These are phyloP conservation scores for Ophioceras dolichostomum DNA, from an alignment of 2,329 filamentous ascomycete genomes.

Conservation along the genomic window DNA sequence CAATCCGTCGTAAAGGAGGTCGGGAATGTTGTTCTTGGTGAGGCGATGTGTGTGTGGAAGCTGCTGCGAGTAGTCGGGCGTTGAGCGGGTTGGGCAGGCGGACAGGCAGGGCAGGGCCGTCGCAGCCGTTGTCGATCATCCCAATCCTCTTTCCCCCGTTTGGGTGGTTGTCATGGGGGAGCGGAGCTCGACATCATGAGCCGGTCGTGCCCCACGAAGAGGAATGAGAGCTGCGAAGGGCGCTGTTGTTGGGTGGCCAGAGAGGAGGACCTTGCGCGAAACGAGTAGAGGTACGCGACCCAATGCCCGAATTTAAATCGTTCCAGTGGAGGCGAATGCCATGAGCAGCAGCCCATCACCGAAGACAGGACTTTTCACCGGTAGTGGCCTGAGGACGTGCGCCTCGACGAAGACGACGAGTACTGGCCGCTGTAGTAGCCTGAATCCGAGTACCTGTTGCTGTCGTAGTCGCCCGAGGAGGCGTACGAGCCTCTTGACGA, in stretches of 20 bases:
- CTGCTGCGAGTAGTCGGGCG: too few relatives aligned
- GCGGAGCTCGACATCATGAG: slow-evolving; percentile 26
- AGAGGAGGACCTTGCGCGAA: slow-evolving; percentile 21
- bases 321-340: slow-evolving; percentile 26
- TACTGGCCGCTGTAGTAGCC: slow-evolving; percentile 37
- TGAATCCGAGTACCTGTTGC: slow-evolving; percentile 37
- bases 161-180: slow-evolving; percentile 11
- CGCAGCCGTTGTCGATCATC: too few relatives aligned
- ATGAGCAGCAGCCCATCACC: slow-evolving; percentile 29
- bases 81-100: too few relatives aligned
- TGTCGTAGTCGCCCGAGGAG: slow-evolving; percentile 16
- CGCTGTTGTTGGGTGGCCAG: slow-evolving; percentile 21
- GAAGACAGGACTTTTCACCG: slow-evolving; percentile 43
- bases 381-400: slow-evolving; percentile 25
- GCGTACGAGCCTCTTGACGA: slow-evolving; percentile 24
- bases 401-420: slow-evolving; percentile 29
- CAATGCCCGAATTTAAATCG: slow-evolving; percentile 31
- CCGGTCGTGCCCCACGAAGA: slow-evolving; percentile 32
- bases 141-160: too few relatives aligned
- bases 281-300: slow-evolving; percentile 36
- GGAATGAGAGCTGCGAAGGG: slow-evolving; percentile 35
- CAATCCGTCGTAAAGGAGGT: too few relatives aligned
- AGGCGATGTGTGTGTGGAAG: too few relatives aligned
- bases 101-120: too few relatives aligned
- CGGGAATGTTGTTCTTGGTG: too few relatives aligned